A percentile compares a stretch with the other conserved stretches of the same genome.
Conservation (phyloP, 176 grass and related monocot species). For the Hsuehochloa calcarea region DNA sequence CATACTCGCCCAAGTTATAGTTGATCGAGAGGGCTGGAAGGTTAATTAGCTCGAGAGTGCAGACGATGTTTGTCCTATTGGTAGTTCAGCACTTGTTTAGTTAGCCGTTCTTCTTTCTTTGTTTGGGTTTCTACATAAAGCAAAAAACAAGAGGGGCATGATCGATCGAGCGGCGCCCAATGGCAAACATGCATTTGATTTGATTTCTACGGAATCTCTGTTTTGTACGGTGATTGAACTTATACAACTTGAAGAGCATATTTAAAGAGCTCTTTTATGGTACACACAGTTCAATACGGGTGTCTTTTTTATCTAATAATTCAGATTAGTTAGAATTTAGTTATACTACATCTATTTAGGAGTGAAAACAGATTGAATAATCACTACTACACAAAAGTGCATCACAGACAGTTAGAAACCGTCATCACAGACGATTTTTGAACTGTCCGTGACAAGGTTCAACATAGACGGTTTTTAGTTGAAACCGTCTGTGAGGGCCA, state of each 20-base stretch:
- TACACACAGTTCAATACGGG: too few species aligned
- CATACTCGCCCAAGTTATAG: background rate
- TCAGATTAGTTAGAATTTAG: too few species aligned
- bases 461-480: too few species aligned
- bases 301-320: too few species aligned
- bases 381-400: too few species aligned
- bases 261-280: background rate
- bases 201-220: background rate
- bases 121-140: background rate
- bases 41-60: background rate
- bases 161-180: background rate
- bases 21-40: background rate
- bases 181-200: slow-evolving; percentile 23
- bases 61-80: background rate
- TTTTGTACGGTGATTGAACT: background rate
- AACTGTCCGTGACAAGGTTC: too few species aligned
- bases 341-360: too few species aligned
- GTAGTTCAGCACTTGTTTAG: background rate
- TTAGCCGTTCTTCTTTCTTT: background rate
- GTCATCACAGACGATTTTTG: too few species aligned
- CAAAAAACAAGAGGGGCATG: background rate
- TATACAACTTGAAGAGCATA: too few species aligned
- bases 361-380: too few species aligned
- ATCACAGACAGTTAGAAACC: too few species aligned
- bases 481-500: too few species aligned